phyloP scores from a whole-genome alignment of 1,284 basidiomycete species.

The Cystobasidium slooffiae region DNA sequence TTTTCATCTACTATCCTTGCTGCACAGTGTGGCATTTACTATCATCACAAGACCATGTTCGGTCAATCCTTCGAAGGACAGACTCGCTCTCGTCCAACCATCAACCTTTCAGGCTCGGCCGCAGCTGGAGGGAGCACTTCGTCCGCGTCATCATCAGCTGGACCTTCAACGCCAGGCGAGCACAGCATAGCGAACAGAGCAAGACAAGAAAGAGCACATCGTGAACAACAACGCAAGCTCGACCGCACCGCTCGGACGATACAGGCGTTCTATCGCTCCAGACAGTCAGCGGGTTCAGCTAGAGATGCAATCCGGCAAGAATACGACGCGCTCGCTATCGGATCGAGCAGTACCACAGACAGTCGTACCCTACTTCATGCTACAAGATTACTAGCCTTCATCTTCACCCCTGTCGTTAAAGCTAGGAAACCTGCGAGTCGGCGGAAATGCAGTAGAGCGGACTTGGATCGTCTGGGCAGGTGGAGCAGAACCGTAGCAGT shows the following conservation, averaged over 20 bases:
- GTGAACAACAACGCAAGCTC: slow-evolving; percentile 64
- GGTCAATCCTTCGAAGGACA: slow-evolving; percentile 54
- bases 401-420: slow-evolving; percentile 40
- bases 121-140: slow-evolving; percentile 60
- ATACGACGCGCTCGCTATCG: slow-evolving; percentile 60
- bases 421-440: not conserved
- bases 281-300: slow-evolving; percentile 58
- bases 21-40: not conserved
- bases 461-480: slow-evolving; percentile 57
- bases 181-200: slow-evolving; percentile 66
- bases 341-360: not conserved
- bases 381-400: slow-evolving; percentile 47
- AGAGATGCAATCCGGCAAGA: slow-evolving; percentile 60
- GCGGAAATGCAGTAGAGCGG: slow-evolving; percentile 35
- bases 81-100: slow-evolving; percentile 63
- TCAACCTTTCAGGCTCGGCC: slow-evolving; percentile 69
- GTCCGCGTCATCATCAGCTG: slow-evolving; percentile 51
- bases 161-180: slow-evolving; percentile 60
- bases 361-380: slow-evolving; percentile 26
- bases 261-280: slow-evolving; percentile 58
- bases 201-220: slow-evolving; percentile 64
- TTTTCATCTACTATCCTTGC: not conserved
- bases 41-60: slow-evolving; percentile 9
- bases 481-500: slow-evolving; percentile 63
- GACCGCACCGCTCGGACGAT: slow-evolving; percentile 66